Base-by-base conservation (phyloP, 2,329 filamentous ascomycete species). In the Paraphaeosphaeria sporulosa region DNA sequence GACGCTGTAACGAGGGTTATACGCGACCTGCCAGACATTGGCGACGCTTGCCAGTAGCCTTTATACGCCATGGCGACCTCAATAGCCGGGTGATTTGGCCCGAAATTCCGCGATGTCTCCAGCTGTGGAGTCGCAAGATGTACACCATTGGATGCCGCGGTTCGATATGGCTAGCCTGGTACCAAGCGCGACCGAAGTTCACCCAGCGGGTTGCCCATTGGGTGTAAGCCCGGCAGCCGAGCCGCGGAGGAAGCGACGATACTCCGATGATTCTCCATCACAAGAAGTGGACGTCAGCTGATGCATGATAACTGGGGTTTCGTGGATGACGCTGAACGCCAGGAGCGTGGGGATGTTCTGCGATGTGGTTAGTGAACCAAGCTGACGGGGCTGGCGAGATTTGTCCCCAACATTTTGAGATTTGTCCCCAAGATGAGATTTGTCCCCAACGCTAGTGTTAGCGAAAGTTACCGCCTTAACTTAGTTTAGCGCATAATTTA, bases 241-340 rank as follows among this genome's bases (percentile, higher is more conserved):
- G 23, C 43, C 36, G 25, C 17, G 36, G 51, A 32, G 12, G 30
- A 46, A 36, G 23, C 57, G 53, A 53, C 19, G 56, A 59, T 59
- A 21, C 9, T 4, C 63, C 61, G 61, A 61, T 21, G 51, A 50
- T 57, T 46, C 55, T 21, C 63, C 61, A 55, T 47, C 21, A 21
- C 1, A 30, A 23, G 21, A 30, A 44, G n/a, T 40, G 44, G 13
- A 54, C 34, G 40, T 52, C 32, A 44, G 38, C 8, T 47, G 27
- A 38, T 36, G 30, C 43, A 27, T 25, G 23, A 34, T 7, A 30
- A n/a, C n/a, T 52, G 52, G 17, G 12, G 17, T 32, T 23, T 51
- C 19, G 42, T 34, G 17, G 15, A 38, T 42, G 42, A 8, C 9
- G 30, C 43, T 23, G 36, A 34, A 25, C 44, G 9, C 32, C 4